Conservation (phyloP, 371 early-diverging fungal genomes). For the Mortierella sp. region DNA sequence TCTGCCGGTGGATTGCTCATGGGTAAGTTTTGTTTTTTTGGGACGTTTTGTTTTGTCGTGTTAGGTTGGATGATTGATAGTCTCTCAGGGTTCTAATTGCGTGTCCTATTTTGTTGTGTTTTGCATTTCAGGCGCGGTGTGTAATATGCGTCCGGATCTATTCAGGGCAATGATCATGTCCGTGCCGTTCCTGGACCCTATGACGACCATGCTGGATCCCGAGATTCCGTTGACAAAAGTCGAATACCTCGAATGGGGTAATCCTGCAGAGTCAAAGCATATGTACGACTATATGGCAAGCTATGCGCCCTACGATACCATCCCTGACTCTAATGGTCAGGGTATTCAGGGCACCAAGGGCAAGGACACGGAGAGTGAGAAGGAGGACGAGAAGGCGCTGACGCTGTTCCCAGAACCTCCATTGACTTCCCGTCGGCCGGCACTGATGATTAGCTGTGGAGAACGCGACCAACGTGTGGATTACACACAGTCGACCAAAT, state of each 20-base stretch:
- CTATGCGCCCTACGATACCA: constrained; percentile 88
- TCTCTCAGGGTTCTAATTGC: background rate
- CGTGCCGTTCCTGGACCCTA: constrained; percentile 92
- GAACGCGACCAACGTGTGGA: constrained; percentile 84
- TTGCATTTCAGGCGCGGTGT: constrained; percentile 66
- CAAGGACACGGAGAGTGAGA: background rate
- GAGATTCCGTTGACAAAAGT: constrained; percentile 82
- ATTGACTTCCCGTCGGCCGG: constrained; percentile 60
- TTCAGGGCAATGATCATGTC: constrained; percentile 84
- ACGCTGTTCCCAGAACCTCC: constrained; percentile 26
- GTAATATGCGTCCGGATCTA: constrained; percentile 81
- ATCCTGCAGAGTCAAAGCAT: constrained; percentile 68
- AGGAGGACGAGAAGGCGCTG: background rate
- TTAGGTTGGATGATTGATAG: background rate
- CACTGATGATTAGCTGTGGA: constrained; percentile 83
- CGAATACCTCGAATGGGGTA: constrained; percentile 92
- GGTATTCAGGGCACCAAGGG: background rate
- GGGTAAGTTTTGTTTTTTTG: constrained; percentile 50
- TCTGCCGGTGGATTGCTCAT: constrained; percentile 88
- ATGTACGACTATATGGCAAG: constrained; percentile 72
- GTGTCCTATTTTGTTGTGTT: background rate
- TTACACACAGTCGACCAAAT: constrained; percentile 85
- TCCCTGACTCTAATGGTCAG: constrained; percentile 42
- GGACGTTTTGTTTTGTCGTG: constrained; percentile 4
- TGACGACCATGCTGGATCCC: constrained; percentile 85